phyloP scores from a whole-genome alignment of 2,329 filamentous ascomycete species.

The Colletotrichum spinosum region DNA sequence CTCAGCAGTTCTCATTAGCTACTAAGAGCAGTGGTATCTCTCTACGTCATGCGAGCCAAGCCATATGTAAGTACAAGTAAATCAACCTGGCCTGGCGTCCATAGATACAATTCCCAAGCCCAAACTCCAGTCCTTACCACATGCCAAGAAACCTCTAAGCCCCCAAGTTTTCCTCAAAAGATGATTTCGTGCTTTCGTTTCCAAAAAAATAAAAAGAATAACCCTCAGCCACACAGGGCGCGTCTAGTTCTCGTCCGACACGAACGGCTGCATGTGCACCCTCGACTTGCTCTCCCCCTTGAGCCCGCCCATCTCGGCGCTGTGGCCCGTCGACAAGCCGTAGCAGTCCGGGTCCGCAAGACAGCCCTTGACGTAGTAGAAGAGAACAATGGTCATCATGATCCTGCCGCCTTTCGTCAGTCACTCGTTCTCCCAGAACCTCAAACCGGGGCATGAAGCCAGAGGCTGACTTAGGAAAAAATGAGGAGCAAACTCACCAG shows the following conservation, averaged over 20 bases:
- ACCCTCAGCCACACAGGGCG: background rate
- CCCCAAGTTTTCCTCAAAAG: background rate
- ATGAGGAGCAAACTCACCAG: constrained; percentile 46
- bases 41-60: constrained; percentile 6
- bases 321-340: constrained; percentile 26
- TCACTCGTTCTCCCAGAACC: background rate
- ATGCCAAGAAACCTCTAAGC: background rate
- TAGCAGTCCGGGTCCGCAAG: constrained; percentile 40
- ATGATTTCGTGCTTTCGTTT: background rate
- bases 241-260: background rate
- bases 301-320: constrained; percentile 45
- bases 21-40: constrained; percentile 29
- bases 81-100: too few relatives aligned
- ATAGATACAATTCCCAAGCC: background rate
- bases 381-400: constrained; percentile 50
- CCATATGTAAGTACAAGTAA: background rate
- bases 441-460: background rate
- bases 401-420: constrained; percentile 44
- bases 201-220: background rate
- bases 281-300: constrained; percentile 38
- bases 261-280: constrained; percentile 5
- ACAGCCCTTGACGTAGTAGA: constrained; percentile 52
- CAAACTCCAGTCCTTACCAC: constrained; percentile 27
- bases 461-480: background rate
- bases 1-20: constrained; percentile 10